Base-by-base conservation (phyloP, 768 basidiomycete species). In the Dentipellis fragilis region DNA sequence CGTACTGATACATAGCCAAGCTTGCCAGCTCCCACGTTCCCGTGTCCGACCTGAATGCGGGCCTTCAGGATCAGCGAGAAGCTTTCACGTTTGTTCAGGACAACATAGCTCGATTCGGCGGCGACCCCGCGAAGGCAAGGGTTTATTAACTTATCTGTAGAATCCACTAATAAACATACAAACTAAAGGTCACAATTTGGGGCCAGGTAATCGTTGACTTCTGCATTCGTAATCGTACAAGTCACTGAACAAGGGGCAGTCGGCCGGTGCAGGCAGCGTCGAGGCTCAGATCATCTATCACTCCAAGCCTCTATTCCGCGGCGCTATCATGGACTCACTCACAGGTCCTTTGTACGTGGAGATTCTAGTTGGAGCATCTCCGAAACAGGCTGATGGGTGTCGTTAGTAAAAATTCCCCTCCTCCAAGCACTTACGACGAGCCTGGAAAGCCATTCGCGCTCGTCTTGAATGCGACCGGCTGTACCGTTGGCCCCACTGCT, bases 31-130 rank as follows among this genome's bases (percentile, higher is more conserved):
- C 66, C 2, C 62, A 68, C 54, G 70, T 79, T 10, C 65, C 68
- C 1, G 66, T 75, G 0, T 59, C 76, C 58, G 75, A 81, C 57
- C 68, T 81, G 16, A 58, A 60, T 19, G 39, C n/a, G 7, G 59
- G 57, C 21, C 49, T 60, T 4, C 59, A 38, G 83, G 85, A 87
- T 64, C 81, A 86, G 66, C 71, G 74, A 1, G 67, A 72, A 46
- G 81, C 83, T 0, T 65, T 87, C 0, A 60, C 69, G 22, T 87
- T 84, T 64, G 68, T 86, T 5, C 76, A 83, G 58, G 70, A 80
- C n/a, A 82, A 87, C 59, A 81, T 87, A 22, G 73, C 70, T 7
- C 70, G 73, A 3, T 86, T 60, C 22, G 52, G 57, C 7, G 57
- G 57, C 4, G 59, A 60, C 84, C 76, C 77, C 21, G 61, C 67